Conservation (phyloP, 768 basidiomycete species). For the Coprinopsis sp. region DNA sequence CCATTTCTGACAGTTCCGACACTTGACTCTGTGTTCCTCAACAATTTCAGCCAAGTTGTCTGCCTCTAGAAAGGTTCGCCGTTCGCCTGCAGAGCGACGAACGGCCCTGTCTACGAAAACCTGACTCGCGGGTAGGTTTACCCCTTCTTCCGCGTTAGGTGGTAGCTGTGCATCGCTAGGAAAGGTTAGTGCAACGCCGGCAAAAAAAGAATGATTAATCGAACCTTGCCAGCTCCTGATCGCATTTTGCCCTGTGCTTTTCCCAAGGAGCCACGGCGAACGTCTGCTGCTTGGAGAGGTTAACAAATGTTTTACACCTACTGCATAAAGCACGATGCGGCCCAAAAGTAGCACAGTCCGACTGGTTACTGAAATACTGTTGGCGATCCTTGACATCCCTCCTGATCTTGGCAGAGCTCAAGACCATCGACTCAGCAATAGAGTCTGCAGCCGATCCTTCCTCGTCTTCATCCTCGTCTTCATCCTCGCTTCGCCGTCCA, state of each 20-base stretch:
- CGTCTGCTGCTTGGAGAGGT: slow-evolving; percentile 49
- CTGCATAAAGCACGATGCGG: slow-evolving; percentile 55
- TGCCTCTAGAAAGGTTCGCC: slow-evolving; percentile 38
- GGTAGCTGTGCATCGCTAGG: slow-evolving; percentile 20
- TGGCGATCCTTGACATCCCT: slow-evolving; percentile 60
- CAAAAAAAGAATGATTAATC: neutral
- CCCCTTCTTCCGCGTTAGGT: slow-evolving; percentile 7
- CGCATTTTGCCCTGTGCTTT: slow-evolving; percentile 51
- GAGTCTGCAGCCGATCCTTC: slow-evolving; percentile 8
- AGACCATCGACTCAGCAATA: slow-evolving; percentile 15
- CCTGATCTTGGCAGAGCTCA: slow-evolving; percentile 39
- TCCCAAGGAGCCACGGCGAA: slow-evolving; percentile 63
- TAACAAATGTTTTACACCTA: slow-evolving; percentile 52
- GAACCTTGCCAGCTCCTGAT: slow-evolving; percentile 31
- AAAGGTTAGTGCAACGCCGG: slow-evolving; percentile 5
- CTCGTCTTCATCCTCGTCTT: slow-evolving; percentile 3
- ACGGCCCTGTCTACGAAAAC: slow-evolving; percentile 22
- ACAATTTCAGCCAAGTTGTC: slow-evolving; percentile 51
- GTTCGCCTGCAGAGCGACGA: slow-evolving; percentile 28
- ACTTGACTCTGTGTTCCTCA: slow-evolving; percentile 48
- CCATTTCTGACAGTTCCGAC: slow-evolving; percentile 62
- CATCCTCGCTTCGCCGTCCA: no score
- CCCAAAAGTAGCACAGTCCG: slow-evolving; percentile 53
- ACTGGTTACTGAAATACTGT: slow-evolving; percentile 59
- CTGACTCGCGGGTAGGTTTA: slow-evolving; percentile 11